Evolutionary conservation across 208 protist genomes (phyloP).

Genomic region (Naegleria lovaniensis): DNA sequence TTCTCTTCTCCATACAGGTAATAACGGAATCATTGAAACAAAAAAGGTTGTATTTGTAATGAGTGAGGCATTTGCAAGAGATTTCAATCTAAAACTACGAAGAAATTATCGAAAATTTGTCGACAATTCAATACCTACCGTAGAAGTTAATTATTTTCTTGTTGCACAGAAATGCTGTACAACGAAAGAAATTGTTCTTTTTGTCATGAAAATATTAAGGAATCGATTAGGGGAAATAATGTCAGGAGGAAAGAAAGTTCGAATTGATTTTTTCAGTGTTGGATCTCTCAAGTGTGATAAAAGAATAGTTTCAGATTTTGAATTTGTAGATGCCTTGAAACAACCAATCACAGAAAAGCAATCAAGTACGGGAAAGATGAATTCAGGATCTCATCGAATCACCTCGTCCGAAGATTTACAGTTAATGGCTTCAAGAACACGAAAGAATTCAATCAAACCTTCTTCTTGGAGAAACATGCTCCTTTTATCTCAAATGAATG

Average conservation of each 20-base stretch:
- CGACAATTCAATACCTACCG: background rate
- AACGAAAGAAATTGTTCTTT: background rate
- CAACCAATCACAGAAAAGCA: background rate
- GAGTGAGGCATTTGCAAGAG: background rate
- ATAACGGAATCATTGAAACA: background rate
- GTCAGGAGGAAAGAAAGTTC: background rate
- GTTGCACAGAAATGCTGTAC: slow-evolving; percentile 6
- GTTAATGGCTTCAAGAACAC: background rate
- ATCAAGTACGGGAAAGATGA: background rate
- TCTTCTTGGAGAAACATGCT: background rate
- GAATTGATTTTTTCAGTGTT: background rate
- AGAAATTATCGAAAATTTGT: slow-evolving; percentile 1
- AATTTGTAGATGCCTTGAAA: background rate
- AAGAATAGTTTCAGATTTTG: background rate
- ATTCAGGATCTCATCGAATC: background rate
- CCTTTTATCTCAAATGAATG: background rate
- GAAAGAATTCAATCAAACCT: background rate
- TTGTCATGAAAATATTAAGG: background rate
- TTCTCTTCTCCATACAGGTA: background rate
- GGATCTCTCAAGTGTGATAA: background rate
- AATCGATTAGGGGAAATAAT: slow-evolving; percentile 4
- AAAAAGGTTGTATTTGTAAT: background rate
- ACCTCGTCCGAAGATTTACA: background rate
- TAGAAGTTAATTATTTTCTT: slow-evolving; percentile 20
- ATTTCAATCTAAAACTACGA: background rate